Conservation (phyloP, 2,329 filamentous ascomycete genomes). For the Boeremia lycopersici region DNA sequence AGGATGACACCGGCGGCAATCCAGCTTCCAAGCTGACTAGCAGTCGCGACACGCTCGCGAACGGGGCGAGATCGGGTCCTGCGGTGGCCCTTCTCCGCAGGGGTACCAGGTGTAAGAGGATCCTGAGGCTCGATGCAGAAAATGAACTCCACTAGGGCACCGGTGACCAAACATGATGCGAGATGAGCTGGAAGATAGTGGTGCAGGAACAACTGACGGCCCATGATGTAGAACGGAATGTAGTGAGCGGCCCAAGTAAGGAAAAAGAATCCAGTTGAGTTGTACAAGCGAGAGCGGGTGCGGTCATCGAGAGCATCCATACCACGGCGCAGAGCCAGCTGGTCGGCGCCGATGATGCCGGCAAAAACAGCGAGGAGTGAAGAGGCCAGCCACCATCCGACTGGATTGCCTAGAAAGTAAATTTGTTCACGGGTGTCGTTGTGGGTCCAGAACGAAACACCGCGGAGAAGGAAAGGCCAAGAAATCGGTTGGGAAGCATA, state of each 20-base stretch:
- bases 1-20: slow-evolving; percentile 75
- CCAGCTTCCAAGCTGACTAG: slow-evolving; percentile 81
- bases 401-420: slow-evolving; percentile 95
- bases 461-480: slow-evolving; percentile 96
- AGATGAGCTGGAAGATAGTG: slow-evolving; percentile 96
- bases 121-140: slow-evolving; percentile 84
- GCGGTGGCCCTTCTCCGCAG: slow-evolving; percentile 40
- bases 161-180: slow-evolving; percentile 86
- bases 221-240: slow-evolving; percentile 97
- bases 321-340: slow-evolving; percentile 89
- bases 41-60: slow-evolving; percentile 77
- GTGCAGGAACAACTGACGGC: slow-evolving; percentile 95
- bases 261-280: slow-evolving; percentile 99
- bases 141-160: slow-evolving; percentile 91
- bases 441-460: slow-evolving; percentile 99
- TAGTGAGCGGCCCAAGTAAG: slow-evolving; percentile 97
- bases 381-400: slow-evolving; percentile 97
- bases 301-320: slow-evolving; percentile 91
- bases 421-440: slow-evolving; percentile 95
- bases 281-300: slow-evolving; percentile 95
- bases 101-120: slow-evolving; percentile 49
- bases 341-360: slow-evolving; percentile 89
- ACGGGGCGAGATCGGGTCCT: slow-evolving; percentile 70
- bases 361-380: slow-evolving; percentile 91
- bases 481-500: slow-evolving; percentile 95